Base-by-base conservation (phyloP, 352 stramenopile species). In the Globisporangium recalcitrans region DNA sequence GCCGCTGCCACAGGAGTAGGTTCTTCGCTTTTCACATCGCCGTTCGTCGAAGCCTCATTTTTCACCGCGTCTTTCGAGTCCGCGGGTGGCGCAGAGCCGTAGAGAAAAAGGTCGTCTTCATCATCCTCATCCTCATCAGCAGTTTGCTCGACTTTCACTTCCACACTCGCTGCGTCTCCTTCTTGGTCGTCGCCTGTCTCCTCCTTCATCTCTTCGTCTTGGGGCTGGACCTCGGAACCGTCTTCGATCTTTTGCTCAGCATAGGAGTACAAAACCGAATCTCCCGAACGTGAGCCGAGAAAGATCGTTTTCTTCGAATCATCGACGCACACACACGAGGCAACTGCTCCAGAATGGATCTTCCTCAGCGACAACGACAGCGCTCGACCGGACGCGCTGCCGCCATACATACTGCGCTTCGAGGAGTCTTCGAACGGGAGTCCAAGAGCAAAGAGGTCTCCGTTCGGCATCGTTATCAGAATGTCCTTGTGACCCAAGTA, bases 71-170 rank as follows among this genome's bases (percentile, higher is more conserved):
- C 46, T 22, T 53, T 54, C 11, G 27, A 38, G 13, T 80, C 71
- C 36, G 70, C 65, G 11, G 58, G 60, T 19, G 66, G 51, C 22
- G 72, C 63, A 8, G 82, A 80, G 49, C 81, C 82, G 24, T 93
- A 93, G 38, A 93, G 57, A 52, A 88, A 91, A 31, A 90, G 71
- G 59, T 93, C 84, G 24, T 90, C 79, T 64, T 90, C 83, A 29
- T 90, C 81, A 5, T 90, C 79, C 7, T 88, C 80, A 2, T 82
- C 68, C 42, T 57, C 58, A 2, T 34, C 36, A 8, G 22, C 44
- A 19, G 32, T 48, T n/a, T 58, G 32, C 27, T 46, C 19, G 19
- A 66, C 56, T 24, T 73, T 62, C 27, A 58, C 21, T 51, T 69
- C 59, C 22, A 56, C 36, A 29, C 57, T 52, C 8, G 65, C 29